phyloP scores from a whole-genome alignment of 1,139 yeast genomes.

The Zygoascus meyerae region DNA sequence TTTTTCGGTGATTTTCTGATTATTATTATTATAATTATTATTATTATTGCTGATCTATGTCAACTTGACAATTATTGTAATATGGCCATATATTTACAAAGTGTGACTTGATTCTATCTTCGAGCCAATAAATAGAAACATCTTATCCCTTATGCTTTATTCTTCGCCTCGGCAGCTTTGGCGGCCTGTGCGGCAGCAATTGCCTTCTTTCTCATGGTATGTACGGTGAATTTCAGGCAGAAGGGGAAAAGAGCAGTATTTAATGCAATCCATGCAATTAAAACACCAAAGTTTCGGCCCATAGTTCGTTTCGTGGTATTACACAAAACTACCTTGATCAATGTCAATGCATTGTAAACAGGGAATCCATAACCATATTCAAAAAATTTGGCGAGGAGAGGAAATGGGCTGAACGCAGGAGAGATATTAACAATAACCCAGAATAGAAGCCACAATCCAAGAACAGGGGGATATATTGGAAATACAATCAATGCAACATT shows the following conservation, averaged over 20 bases:
- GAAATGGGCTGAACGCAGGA: slow-evolving; percentile 57
- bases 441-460: slow-evolving; percentile 59
- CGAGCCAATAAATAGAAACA: no score
- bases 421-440: slow-evolving; percentile 57
- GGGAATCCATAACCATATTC: slow-evolving; percentile 64
- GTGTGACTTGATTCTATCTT: no score
- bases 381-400: slow-evolving; percentile 47
- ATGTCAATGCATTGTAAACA: slow-evolving; percentile 52
- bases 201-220: slow-evolving; percentile 11
- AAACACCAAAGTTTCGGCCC: slow-evolving; percentile 54
- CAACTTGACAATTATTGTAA: no score
- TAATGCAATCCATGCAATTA: slow-evolving; percentile 53
- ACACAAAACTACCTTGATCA: slow-evolving; percentile 52
- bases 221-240: slow-evolving; percentile 30
- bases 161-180: not conserved
- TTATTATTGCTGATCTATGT: no score
- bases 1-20: no score
- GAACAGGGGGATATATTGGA: slow-evolving; percentile 42
- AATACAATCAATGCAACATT: slow-evolving; percentile 46
- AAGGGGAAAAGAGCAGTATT: slow-evolving; percentile 45
- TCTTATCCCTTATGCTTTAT: no score
- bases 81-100: no score
- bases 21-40: no score
- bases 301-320: slow-evolving; percentile 51
- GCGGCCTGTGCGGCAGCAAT: slow-evolving; percentile 6